Conservation (phyloP, 2,329 filamentous ascomycete species). For the Fusarium sp. region DNA sequence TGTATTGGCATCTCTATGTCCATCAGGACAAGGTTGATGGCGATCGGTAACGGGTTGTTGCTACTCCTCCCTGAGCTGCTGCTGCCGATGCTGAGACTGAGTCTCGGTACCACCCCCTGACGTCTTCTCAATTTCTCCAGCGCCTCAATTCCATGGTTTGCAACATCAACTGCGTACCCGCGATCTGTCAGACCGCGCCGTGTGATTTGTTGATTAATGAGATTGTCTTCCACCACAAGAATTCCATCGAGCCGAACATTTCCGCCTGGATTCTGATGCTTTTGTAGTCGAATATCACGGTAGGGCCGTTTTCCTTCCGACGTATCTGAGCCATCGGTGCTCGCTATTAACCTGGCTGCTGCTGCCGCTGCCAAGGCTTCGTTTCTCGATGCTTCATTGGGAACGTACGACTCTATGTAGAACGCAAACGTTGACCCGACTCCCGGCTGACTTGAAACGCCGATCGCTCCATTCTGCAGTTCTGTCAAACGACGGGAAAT, state of each 20-base stretch:
- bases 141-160: conserved; percentile 71
- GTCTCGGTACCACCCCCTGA: conserved; percentile 43
- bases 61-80: conserved; percentile 31
- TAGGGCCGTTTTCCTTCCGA: conserved; percentile 38
- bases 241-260: conserved; percentile 59
- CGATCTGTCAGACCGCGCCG: conserved; percentile 65
- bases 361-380: conserved; percentile 59
- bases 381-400: conserved; percentile 57
- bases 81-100: conserved; percentile 8
- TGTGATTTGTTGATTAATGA: conserved; percentile 73
- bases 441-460: conserved; percentile 77
- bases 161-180: conserved; percentile 67
- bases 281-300: conserved; percentile 43
- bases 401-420: conserved; percentile 74
- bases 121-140: conserved; percentile 61
- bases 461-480: conserved; percentile 85
- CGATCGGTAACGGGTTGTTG: conserved; percentile 46
- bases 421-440: conserved; percentile 84
- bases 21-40: conserved; percentile 78
- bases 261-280: conserved; percentile 46
- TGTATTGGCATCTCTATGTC: conserved; percentile 84
- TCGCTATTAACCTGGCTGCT: conserved; percentile 51
- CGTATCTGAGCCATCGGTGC: conserved; percentile 37
- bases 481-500: conserved; percentile 86
- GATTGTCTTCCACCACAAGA: conserved; percentile 73